phyloP scores from a whole-genome alignment of 1,139 yeast species.

The Candida buenavistaensis region DNA sequence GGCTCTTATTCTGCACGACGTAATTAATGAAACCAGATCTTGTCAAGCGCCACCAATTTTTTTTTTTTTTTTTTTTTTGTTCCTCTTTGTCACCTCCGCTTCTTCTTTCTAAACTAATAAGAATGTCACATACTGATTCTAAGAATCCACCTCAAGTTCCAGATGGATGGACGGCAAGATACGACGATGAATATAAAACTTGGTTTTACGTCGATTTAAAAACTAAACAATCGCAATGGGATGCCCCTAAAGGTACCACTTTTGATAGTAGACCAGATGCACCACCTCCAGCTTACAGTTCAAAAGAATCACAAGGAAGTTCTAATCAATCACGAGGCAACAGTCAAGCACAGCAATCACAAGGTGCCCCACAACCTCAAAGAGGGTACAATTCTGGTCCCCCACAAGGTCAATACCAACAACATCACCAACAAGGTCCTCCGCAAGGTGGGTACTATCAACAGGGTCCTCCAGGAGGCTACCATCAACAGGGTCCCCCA shows the following conservation, averaged over 20 bases:
- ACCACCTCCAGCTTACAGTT: conserved; percentile 40
- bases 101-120: background rate
- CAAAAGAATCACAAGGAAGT: conserved; percentile 13
- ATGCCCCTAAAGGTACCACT: conserved; percentile 64
- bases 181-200: conserved; percentile 75
- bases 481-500: conserved; percentile 17
- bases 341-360: conserved; percentile 8
- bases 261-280: conserved; percentile 27
- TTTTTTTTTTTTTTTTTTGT: background rate
- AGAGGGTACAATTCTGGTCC: conserved; percentile 9
- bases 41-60: no score
- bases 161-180: conserved; percentile 85
- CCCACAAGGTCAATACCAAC: conserved; percentile 19
- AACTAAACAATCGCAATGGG: conserved; percentile 90
- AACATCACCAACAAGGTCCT: conserved; percentile 14
- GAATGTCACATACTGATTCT: conserved; percentile 23
- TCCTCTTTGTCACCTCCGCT: background rate
- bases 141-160: conserved; percentile 57
- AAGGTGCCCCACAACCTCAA: conserved; percentile 8
- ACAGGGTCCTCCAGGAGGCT: conserved; percentile 20
- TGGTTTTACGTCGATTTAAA: conserved; percentile 74
- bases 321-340: conserved; percentile 6
- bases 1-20: no score
- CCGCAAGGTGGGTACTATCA: conserved; percentile 16
- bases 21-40: no score